A percentile compares a stretch with the other conserved stretches of the same genome.
Evolutionary conservation across 768 basidiomycete genomes (phyloP).

Genomic region (Asterophora parasitica): DNA sequence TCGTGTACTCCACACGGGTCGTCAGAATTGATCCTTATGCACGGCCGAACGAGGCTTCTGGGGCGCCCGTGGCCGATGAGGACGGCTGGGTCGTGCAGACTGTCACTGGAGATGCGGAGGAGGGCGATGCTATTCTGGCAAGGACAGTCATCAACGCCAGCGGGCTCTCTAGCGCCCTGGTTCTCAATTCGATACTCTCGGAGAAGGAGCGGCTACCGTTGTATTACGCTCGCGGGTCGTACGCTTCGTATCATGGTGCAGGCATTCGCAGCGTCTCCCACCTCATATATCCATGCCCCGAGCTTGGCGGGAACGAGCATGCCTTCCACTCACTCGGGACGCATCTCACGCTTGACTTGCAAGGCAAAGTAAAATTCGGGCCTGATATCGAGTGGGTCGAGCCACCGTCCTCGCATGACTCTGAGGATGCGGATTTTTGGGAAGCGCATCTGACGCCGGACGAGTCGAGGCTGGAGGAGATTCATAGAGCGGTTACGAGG

Average conservation of each 20-base stretch:
- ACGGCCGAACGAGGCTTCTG: slow-evolving; percentile 18
- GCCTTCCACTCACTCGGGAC: slow-evolving; percentile 86
- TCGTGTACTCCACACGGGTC: slow-evolving; percentile 76
- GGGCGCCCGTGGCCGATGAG: slow-evolving; percentile 25
- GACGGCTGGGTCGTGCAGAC: slow-evolving; percentile 89
- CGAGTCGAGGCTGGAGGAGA: slow-evolving; percentile 54
- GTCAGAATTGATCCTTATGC: slow-evolving; percentile 76
- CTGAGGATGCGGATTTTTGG: slow-evolving; percentile 75
- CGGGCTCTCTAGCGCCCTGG: slow-evolving; percentile 66
- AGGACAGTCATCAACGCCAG: slow-evolving; percentile 79
- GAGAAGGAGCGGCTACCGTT: slow-evolving; percentile 57
- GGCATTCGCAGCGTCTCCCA: slow-evolving; percentile 63
- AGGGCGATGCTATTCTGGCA: slow-evolving; percentile 62
- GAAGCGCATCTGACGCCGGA: slow-evolving; percentile 55
- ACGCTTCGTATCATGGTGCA: slow-evolving; percentile 81
- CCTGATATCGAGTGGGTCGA: slow-evolving; percentile 89
- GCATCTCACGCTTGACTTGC: slow-evolving; percentile 84
- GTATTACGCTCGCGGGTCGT: slow-evolving; percentile 82
- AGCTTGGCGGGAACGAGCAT: slow-evolving; percentile 49
- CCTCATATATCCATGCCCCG: slow-evolving; percentile 91
- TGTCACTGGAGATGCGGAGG: slow-evolving; percentile 43
- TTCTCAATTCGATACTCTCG: slow-evolving; percentile 67
- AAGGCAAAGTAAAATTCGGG: slow-evolving; percentile 84
- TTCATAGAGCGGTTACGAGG: slow-evolving; percentile 64
- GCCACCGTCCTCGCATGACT: slow-evolving; percentile 38